phyloP scores from a whole-genome alignment of 352 stramenopile species.

The Phytophthora melonis region DNA sequence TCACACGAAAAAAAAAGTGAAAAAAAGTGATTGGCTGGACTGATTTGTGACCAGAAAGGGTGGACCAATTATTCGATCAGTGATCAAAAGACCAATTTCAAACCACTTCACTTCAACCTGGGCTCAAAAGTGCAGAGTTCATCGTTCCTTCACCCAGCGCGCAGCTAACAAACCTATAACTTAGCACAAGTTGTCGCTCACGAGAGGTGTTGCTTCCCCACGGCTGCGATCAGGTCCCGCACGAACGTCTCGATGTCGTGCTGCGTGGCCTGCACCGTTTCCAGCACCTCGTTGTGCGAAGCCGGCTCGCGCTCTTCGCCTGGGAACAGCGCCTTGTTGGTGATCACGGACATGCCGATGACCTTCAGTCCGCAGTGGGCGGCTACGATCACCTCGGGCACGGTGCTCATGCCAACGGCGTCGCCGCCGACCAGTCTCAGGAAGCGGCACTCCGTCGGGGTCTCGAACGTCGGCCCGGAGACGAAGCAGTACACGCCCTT shows the following conservation, averaged over 20 bases:
- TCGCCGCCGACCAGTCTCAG: slow-evolving; percentile 93
- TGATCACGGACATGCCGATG: slow-evolving; percentile 97
- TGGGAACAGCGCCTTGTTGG: slow-evolving; percentile 92
- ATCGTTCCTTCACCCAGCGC: slow-evolving; percentile 8
- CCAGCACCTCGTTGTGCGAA: slow-evolving; percentile 94
- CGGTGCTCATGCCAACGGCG: slow-evolving; percentile 96
- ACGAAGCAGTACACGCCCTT: slow-evolving; percentile 97
- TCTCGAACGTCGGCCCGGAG: slow-evolving; percentile 97
- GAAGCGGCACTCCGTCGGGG: slow-evolving; percentile 94
- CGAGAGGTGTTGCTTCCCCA: slow-evolving; percentile 33
- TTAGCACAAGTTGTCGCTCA: slow-evolving; percentile 24
- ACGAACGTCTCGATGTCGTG: slow-evolving; percentile 54
- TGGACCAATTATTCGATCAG: not conserved
- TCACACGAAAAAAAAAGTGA: not conserved
- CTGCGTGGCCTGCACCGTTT: slow-evolving; percentile 85
- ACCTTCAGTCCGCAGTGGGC: slow-evolving; percentile 96
- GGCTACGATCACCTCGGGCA: slow-evolving; percentile 97
- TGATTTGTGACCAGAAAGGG: not conserved
- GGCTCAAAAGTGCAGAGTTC: not conserved
- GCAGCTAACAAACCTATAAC: slow-evolving; percentile 16
- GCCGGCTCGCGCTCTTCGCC: slow-evolving; percentile 84
- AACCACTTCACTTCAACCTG: not conserved
- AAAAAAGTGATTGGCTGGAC: not conserved
- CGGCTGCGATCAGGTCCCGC: slow-evolving; percentile 44
- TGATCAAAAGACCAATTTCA: not conserved